These are phyloP conservation scores for Castanopsis chinensis DNA, from an alignment of 306 rosid species.

Conservation along the genomic window DNA sequence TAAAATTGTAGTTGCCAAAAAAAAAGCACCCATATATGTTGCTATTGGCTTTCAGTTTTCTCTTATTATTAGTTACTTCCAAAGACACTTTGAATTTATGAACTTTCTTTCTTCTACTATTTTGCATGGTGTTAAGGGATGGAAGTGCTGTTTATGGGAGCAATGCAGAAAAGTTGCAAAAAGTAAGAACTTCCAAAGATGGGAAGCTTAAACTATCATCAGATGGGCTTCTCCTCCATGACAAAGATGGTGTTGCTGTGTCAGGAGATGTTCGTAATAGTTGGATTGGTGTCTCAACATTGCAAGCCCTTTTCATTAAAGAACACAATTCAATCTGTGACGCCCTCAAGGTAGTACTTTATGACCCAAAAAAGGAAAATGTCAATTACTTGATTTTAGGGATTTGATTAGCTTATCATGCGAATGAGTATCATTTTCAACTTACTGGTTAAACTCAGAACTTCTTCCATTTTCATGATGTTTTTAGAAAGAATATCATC, in stretches of 20 bases:
- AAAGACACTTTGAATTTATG: too few relatives aligned
- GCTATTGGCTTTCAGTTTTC: not conserved
- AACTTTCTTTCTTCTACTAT: not conserved
- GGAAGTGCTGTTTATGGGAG: constrained; percentile 62
- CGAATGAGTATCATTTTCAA: not conserved
- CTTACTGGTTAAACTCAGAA: not conserved
- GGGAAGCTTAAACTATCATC: constrained; percentile 53
- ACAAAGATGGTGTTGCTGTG: constrained; percentile 45
- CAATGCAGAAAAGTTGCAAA: constrained; percentile 30
- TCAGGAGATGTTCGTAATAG: constrained; percentile 56
- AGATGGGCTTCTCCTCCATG: constrained; percentile 43
- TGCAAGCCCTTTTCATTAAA: constrained; percentile 51
- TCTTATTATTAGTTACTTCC: too few relatives aligned
- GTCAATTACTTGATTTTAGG: too few relatives aligned
- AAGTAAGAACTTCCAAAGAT: constrained; percentile 49
- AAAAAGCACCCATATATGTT: not conserved
- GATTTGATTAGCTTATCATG: too few relatives aligned
- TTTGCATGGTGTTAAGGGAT: constrained; percentile 35
- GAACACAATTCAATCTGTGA: constrained; percentile 64
- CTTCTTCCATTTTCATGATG: not conserved
- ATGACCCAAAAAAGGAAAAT: too few relatives aligned
- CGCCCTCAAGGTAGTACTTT: constrained; percentile 44
- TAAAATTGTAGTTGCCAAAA: not conserved
- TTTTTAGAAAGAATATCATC: constrained; percentile 27
- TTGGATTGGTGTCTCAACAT: constrained; percentile 63